Evolutionary conservation across 768 basidiomycete species (phyloP).

Genomic region (Pulveroboletus frians): DNA sequence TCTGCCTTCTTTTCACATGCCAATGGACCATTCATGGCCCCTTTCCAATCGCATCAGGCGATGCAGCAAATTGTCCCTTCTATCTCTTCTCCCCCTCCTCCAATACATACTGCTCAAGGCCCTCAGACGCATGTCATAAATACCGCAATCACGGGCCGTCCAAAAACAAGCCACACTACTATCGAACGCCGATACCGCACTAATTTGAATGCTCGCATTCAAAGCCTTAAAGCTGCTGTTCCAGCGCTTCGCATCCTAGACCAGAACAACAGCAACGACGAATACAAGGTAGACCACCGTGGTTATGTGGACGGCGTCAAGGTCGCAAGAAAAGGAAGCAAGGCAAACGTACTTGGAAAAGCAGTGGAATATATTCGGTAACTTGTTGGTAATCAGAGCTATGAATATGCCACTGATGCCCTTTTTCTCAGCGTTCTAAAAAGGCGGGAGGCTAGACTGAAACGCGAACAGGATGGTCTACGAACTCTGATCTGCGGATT

Average conservation of each 20-base stretch:
- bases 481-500: constrained; percentile 64
- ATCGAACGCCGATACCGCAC: constrained; percentile 87
- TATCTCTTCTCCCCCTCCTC: constrained; percentile 39
- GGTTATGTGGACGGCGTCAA: constrained; percentile 92
- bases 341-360: constrained; percentile 85
- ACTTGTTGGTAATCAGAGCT: constrained; percentile 10
- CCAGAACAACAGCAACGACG: constrained; percentile 40
- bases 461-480: constrained; percentile 70
- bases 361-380: constrained; percentile 84
- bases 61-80: constrained; percentile 26
- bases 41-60: constrained; percentile 32
- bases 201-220: constrained; percentile 83
- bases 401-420: constrained; percentile 3
- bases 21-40: constrained; percentile 25
- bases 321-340: constrained; percentile 85
- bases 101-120: constrained; percentile 20
- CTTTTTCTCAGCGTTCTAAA: constrained; percentile 59
- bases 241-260: constrained; percentile 80
- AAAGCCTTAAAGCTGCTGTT: constrained; percentile 72
- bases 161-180: constrained; percentile 85
- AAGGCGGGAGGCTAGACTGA: constrained; percentile 65
- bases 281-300: constrained; percentile 62
- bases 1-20: constrained; percentile 16
- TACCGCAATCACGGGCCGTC: constrained; percentile 16
- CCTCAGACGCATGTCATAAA: constrained; percentile 22